These are phyloP conservation scores for Toxicodendron radicans DNA, from an alignment of 345 rosid species.

Conservation along the genomic window DNA sequence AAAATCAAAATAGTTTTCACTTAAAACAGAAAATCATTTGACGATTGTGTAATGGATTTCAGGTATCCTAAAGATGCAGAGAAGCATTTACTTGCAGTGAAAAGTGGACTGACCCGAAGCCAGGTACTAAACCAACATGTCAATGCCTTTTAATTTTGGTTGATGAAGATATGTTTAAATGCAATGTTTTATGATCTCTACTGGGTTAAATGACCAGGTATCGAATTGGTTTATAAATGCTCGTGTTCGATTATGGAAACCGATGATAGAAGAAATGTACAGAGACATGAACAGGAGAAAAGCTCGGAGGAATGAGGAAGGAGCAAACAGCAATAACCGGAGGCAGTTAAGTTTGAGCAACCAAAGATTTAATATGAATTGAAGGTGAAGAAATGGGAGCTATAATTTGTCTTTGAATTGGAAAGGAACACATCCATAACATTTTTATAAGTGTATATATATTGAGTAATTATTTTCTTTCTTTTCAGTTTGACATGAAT, in stretches of 20 bases:
- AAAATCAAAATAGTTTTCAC: background rate
- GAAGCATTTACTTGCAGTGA: slow-evolving; percentile 86
- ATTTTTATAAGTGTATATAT: slow-evolving; percentile 24
- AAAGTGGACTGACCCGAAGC: slow-evolving; percentile 94
- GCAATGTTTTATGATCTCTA: background rate
- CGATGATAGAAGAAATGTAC: slow-evolving; percentile 98
- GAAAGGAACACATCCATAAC: slow-evolving; percentile 9
- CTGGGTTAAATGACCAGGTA: slow-evolving; percentile 43
- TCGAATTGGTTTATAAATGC: slow-evolving; percentile 99
- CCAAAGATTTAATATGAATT: slow-evolving; percentile 30
- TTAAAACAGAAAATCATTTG: background rate
- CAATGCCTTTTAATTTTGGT: background rate
- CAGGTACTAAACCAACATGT: slow-evolving; percentile 59
- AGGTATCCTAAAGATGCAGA: slow-evolving; percentile 98
- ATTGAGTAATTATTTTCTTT: slow-evolving; percentile 12
- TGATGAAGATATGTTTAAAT: background rate
- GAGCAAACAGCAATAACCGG: slow-evolving; percentile 29
- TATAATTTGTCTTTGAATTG: background rate
- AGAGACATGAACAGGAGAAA: slow-evolving; percentile 77
- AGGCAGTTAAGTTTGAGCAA: slow-evolving; percentile 33
- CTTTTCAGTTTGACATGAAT: background rate
- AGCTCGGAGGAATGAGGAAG: slow-evolving; percentile 31
- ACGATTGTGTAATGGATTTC: slow-evolving; percentile 5
- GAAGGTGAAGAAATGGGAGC: background rate
- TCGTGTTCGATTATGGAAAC: slow-evolving; percentile 96